Base-by-base conservation (phyloP, 495 filamentous ascomycete genomes). In the Terfezia boudieri region DNA sequence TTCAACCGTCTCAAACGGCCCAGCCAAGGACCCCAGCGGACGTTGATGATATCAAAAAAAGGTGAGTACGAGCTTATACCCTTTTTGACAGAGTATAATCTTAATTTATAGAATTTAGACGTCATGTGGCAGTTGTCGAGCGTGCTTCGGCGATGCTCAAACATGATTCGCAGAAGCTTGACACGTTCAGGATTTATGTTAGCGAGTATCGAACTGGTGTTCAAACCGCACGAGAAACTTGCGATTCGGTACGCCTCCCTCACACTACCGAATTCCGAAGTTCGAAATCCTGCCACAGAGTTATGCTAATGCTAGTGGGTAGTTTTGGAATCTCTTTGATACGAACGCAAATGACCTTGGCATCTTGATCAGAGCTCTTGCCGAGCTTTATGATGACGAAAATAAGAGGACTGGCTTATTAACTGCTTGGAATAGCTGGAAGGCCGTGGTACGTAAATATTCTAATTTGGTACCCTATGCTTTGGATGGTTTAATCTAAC, bases 351-450 rank as follows among this genome's bases (percentile, higher is more conserved):
- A 73, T 2, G 84, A 94, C 38, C 71, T 99, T 0, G 87, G 88
- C 9, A 95, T 87, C 43, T 74, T 96, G 0, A 76, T 96, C 59
- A 84, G 87, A 50, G 92, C 96, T 60, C 79, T 94, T 5, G 84
- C 86, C 17, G 92, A 96, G 4, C 81, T 96, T 20, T 99, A 86
- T 61, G 87, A 96, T 59, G 81, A 88, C 51, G 74, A 80, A 46
- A 62, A 60, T 10, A 95, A 94, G 62, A 76, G 74, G 11, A 78
- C 77, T 9, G 72, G 69, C 3, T 73, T 99, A 1, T 75, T 83
- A 2, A 82, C 77, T 59, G 80, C 87, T 5, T 96, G 87, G 89
- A 83, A 82, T 57, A 84, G 94, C 67, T 92, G 90, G 84, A 84
- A 83, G 12, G 87, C 85, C 9, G 85, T 89, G 61, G 55, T 59